Conservation (phyloP, 805 yeast genomes). For the Yamadazyma scolyti region DNA sequence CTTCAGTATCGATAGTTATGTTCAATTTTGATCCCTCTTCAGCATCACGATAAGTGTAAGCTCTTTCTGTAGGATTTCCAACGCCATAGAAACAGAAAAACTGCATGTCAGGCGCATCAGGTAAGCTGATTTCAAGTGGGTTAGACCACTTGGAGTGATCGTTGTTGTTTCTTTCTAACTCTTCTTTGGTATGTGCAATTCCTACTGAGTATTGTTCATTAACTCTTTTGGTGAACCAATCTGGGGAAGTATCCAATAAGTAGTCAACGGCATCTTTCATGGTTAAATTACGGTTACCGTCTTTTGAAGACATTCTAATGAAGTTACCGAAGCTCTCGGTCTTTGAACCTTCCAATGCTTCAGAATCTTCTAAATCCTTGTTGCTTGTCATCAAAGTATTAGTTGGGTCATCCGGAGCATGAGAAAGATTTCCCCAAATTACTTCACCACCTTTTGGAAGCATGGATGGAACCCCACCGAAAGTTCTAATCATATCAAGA, state of each 20-base stretch:
- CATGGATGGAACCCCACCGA: constrained; percentile 96
- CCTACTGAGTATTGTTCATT: constrained; percentile 77
- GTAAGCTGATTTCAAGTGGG: constrained; percentile 88
- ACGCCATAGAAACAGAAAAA: constrained; percentile 90
- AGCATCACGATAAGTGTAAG: constrained; percentile 73
- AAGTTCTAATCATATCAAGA: constrained; percentile 76
- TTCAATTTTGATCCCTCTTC: constrained; percentile 54
- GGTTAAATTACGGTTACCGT: constrained; percentile 50
- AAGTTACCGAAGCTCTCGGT: constrained; percentile 61
- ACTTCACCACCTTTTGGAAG: constrained; percentile 90
- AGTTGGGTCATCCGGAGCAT: constrained; percentile 70
- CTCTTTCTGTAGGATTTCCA: constrained; percentile 95
- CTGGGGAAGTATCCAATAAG: constrained; percentile 62
- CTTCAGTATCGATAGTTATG: constrained; percentile 66
- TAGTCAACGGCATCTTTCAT: constrained; percentile 65
- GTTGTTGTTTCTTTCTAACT: constrained; percentile 63
- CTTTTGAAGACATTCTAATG: constrained; percentile 52
- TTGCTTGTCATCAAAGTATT: constrained; percentile 21
- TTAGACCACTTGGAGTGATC: constrained; percentile 85
- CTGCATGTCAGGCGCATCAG: constrained; percentile 90
- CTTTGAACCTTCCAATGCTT: constrained; percentile 20
- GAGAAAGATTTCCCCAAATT: constrained; percentile 75
- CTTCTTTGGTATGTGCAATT: constrained; percentile 53
- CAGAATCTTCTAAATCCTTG: constrained; percentile 11
- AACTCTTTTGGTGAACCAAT: constrained; percentile 69